These are phyloP conservation scores for Phyllosticta capitalensis DNA, from an alignment of 2,329 filamentous ascomycete species.

Conservation along the genomic window DNA sequence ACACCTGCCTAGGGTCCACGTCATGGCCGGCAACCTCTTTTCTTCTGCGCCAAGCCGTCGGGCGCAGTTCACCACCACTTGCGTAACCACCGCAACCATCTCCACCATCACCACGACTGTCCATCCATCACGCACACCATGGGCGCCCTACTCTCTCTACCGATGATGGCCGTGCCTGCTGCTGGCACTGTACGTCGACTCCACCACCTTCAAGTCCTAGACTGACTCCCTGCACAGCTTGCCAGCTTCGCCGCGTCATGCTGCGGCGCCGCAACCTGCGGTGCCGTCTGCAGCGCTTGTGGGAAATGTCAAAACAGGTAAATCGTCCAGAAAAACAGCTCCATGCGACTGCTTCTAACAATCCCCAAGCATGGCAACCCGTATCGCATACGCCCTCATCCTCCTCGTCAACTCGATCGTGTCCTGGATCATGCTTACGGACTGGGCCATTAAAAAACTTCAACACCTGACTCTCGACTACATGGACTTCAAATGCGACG, in stretches of 20 bases:
- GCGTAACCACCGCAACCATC: conserved; percentile 3
- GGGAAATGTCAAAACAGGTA: conserved; percentile 96
- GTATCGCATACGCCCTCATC: conserved; percentile 91
- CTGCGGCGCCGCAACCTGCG: conserved; percentile 93
- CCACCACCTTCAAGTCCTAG: conserved; percentile 6
- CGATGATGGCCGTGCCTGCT: conserved; percentile 80
- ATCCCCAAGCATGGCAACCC: conserved; percentile 69
- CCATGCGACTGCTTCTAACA: conserved; percentile 12
- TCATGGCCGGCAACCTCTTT: background rate
- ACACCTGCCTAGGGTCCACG: background rate
- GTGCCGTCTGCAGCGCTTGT: conserved; percentile 88
- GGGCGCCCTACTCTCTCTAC: conserved; percentile 86
- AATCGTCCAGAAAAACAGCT: conserved; percentile 11
- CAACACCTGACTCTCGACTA: conserved; percentile 89
- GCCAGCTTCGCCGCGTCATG: conserved; percentile 77
- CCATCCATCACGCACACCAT: conserved; percentile 41
- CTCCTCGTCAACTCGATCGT: conserved; percentile 94
- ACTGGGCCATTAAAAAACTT: conserved; percentile 94
- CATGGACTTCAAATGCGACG: conserved; percentile 84
- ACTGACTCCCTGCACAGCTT: conserved; percentile 43
- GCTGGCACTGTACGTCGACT: conserved; percentile 62
- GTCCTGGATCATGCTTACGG: conserved; percentile 98
- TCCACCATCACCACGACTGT: background rate
- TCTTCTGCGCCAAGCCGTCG: background rate
- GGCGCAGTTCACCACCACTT: conserved; percentile 1